Conservation (phyloP, 345 rosid species). For the Arabis hirsuta region DNA sequence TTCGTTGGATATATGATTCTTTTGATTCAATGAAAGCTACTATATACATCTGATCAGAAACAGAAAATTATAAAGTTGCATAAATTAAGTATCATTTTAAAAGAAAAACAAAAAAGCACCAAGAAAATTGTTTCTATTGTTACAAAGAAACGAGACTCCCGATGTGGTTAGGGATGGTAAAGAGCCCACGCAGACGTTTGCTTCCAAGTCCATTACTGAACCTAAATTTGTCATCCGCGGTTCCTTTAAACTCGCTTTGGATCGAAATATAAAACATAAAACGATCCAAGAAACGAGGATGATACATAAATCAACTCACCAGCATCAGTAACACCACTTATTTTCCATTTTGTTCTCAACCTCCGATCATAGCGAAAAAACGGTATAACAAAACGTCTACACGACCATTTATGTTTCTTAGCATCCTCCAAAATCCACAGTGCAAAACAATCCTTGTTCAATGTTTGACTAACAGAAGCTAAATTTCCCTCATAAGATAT, state of each 20-base stretch:
- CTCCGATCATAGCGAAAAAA: not conserved
- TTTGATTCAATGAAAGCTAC: constrained; percentile 3
- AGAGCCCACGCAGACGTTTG: not conserved
- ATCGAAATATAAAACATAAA: not conserved
- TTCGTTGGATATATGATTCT: constrained; percentile 7
- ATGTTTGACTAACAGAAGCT: not conserved
- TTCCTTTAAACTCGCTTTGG: not conserved
- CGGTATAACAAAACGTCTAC: not conserved
- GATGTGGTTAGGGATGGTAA: not conserved
- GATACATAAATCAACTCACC: constrained; percentile 17
- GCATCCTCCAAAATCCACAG: constrained; percentile 22
- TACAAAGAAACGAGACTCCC: constrained; percentile 16
- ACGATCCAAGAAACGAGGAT: not conserved
- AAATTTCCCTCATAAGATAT: not conserved
- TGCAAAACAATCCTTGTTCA: not conserved
- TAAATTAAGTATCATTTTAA: too few species aligned
- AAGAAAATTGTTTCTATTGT: not conserved
- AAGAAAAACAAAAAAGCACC: not conserved
- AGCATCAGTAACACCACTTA: not conserved
- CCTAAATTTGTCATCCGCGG: not conserved
- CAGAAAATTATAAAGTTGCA: too few species aligned
- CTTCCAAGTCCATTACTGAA: constrained; percentile 13
- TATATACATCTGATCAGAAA: not conserved
- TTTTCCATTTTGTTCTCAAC: not conserved
- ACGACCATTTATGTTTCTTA: not conserved